Base-by-base conservation (phyloP, 495 filamentous ascomycete species). In the Hyphodiscus hymeniophilus region DNA sequence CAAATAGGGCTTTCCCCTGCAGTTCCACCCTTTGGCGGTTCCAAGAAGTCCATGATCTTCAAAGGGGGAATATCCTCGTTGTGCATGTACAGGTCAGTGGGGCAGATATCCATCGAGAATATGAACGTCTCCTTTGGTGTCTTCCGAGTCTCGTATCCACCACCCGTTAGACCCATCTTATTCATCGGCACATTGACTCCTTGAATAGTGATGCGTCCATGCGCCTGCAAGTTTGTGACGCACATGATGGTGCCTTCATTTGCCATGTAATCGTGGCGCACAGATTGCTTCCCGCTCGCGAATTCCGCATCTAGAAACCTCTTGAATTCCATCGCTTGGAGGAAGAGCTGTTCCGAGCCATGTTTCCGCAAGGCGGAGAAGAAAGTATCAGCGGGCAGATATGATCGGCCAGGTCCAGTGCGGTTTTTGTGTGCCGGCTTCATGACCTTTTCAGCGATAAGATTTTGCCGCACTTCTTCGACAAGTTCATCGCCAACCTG, bases 171-270 rank as follows among this genome's bases (percentile, higher is more conserved):
- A 21, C 89, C 89, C 63, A 82, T 87, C 47, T 80, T 79, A 47
- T 85, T 77, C 40, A 76, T 65, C 0, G 82, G 84, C 2, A 80
- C 69, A 45, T 84, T 72, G 3, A 68, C 61, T 0, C 79, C 70
- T 3, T 70, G 57, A 7, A 86, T 44, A n/a, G 60, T 68, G 28
- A 94, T 61, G 15, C 74, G 70, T 0, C 77, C 73, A 21, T 71
- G 47, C 0, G 82, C 79, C 30, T 82, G 65, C 20, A 95, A 71
- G 57, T 89, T 86, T 18, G 80, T 69, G 36, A 87, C 49, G 5
- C 77, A 82, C 56, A 94, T 72, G 32, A 85, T 76, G 28, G 81
- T 74, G 16, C 84, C 85, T 55, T 92, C 82, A 28, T 71, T 63
- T 7, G 74, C 70, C 45, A 68, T 54, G 45, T 71, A 72, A 10